Evolutionary conservation across 1,139 yeast species (phyloP).

Genomic region (Blastobotrys illinoisensis): DNA sequence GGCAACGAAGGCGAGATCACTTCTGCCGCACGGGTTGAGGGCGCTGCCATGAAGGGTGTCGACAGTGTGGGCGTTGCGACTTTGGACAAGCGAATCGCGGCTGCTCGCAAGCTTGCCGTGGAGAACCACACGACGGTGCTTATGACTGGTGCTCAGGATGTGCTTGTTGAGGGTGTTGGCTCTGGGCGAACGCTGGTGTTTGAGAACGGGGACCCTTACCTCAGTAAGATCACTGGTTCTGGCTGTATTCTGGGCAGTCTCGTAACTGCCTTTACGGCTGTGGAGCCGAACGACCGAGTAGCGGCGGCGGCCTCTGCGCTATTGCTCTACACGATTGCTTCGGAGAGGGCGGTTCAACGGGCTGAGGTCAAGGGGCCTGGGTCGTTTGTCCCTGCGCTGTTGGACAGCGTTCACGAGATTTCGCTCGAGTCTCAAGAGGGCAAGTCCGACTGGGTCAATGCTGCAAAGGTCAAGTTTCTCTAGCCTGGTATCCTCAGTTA

Average conservation of each 20-base stretch:
- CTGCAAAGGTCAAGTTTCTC: constrained; percentile 11
- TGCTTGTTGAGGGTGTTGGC: constrained; percentile 42
- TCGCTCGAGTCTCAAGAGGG: constrained; percentile 13
- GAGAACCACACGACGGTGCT: constrained; percentile 62
- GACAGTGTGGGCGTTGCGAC: constrained; percentile 33
- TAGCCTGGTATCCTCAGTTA: background rate
- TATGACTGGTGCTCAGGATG: constrained; percentile 55
- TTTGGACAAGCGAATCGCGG: constrained; percentile 25
- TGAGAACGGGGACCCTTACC: constrained; percentile 58
- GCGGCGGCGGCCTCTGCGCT: constrained; percentile 58
- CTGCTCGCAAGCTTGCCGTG: constrained; percentile 48
- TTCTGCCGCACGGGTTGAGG: constrained; percentile 38
- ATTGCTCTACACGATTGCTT: constrained; percentile 58
- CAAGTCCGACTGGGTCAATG: constrained; percentile 18
- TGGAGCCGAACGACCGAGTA: constrained; percentile 26
- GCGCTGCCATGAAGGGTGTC: constrained; percentile 56
- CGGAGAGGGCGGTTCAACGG: constrained; percentile 43
- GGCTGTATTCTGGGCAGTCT: constrained; percentile 84
- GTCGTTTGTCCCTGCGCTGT: constrained; percentile 42
- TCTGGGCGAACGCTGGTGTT: constrained; percentile 31
- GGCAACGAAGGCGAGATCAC: constrained; percentile 85
- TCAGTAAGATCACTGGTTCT: constrained; percentile 79
- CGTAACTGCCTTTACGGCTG: constrained; percentile 48
- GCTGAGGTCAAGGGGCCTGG: constrained; percentile 43
- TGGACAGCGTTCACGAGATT: constrained; percentile 40